Base-by-base conservation (phyloP, 371 early-diverging fungal genomes). In the Mucor velutinosus region DNA sequence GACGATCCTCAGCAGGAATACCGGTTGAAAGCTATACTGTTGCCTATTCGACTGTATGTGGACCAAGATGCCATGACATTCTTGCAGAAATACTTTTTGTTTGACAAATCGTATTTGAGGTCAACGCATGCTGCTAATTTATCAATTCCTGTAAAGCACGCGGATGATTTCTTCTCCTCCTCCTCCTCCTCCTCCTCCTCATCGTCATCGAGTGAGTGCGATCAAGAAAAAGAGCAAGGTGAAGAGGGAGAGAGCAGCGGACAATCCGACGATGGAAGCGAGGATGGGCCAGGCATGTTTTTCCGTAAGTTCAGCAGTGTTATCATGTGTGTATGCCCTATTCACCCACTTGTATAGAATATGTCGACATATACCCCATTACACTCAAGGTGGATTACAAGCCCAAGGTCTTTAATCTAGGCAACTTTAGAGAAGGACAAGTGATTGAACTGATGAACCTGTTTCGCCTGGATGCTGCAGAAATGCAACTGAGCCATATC, bases 21-120 rank as follows among this genome's bases (percentile, higher is more conserved):
- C 43, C 69, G 92, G 23, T 62, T 93, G 55, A 90, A 87, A 73
- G 83, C 88, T 4, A 81, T 79, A 49, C 58, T 95, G 23, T 76
- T 93, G 32, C 99, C 99, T 0, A 60, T 97, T 37, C 86, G 95
- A 32, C 83, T 96, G 62, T 92, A 94, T 70, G 85, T 98, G 10
- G 98, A 98, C 76, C 98, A 98, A 72, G 98, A 98, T 71, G 94
- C 98, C 2, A 77, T 98, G 27, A 84, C 83, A 2, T 96, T 95
- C 72, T 65, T 97, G 69, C 86, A 93, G 27, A 75, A 84, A 19
- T 98, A 94, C 78, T 94, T 96, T 78, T 81, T 87, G 1, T 84
- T 84, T 76, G 82, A 86, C 23, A 74, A 65, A 10, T 60, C 59
- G 49, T 33, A 72, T 66, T 62, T 79, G 66, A 60, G 70, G 14